Conservation (phyloP, 2,329 filamentous ascomycete genomes). For the Exophiala bonariae region DNA sequence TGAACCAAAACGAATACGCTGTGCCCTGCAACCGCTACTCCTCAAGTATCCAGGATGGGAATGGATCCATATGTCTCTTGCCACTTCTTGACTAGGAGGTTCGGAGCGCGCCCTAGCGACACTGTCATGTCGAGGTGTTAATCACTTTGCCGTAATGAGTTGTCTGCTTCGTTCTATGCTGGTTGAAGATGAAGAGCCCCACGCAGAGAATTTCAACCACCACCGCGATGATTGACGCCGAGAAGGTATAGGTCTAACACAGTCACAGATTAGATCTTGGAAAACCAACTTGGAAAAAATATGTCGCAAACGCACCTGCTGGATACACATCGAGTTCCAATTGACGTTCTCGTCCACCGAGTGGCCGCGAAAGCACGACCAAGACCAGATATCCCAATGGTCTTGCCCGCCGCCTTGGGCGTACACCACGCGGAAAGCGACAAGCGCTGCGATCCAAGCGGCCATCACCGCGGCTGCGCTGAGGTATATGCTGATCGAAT, state of each 20-base stretch:
- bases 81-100: too few relatives aligned
- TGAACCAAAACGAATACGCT: too few relatives aligned
- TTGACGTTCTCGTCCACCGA: conserved; percentile 2
- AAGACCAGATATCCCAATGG: conserved; percentile 5
- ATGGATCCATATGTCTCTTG: too few relatives aligned
- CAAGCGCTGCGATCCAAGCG: conserved; percentile 5
- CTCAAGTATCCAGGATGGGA: too few relatives aligned
- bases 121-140: too few relatives aligned
- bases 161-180: too few relatives aligned
- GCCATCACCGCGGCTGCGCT: conserved; percentile 1
- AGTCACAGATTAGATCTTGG: background rate
- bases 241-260: conserved; percentile 2
- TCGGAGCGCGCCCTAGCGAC: too few relatives aligned
- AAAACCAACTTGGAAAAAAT: background rate
- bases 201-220: conserved; percentile 4
- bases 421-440: conserved; percentile 4
- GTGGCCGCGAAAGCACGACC: conserved; percentile 3
- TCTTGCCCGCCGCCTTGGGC: background rate
- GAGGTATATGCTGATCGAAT: background rate
- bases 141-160: too few relatives aligned
- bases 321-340: conserved; percentile 2
- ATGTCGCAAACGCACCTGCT: conserved; percentile 1
- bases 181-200: too few relatives aligned
- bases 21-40: too few relatives aligned
- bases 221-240: conserved; percentile 2